These are phyloP conservation scores for Apiospora phragmitis DNA, from an alignment of 2,329 filamentous ascomycete genomes.

Conservation along the genomic window DNA sequence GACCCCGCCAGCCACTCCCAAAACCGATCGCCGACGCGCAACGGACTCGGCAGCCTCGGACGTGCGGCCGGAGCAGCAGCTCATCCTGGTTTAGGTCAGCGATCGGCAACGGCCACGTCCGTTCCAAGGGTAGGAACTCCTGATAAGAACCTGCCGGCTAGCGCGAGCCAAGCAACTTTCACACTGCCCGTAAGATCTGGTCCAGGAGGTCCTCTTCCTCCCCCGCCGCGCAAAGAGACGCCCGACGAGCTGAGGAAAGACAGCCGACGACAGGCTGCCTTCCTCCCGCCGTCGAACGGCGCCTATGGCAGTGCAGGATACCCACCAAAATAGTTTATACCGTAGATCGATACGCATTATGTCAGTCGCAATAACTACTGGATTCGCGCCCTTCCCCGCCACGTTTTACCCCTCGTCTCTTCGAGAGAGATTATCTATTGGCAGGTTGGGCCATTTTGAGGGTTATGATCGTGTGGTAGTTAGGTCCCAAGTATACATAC, in stretches of 20 bases:
- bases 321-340: constrained; percentile 27
- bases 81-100: constrained; percentile 55
- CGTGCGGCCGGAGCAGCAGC: constrained; percentile 43
- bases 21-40: constrained; percentile 54
- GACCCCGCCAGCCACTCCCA: constrained; percentile 42
- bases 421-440: not conserved
- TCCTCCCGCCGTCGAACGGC: constrained; percentile 48
- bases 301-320: constrained; percentile 35
- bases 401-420: not conserved
- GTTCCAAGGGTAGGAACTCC: constrained; percentile 48
- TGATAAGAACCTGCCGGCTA: constrained; percentile 36
- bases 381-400: not conserved
- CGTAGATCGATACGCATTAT: not conserved
- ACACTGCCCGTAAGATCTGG: constrained; percentile 65
- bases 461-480: not conserved
- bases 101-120: constrained; percentile 53
- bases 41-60: constrained; percentile 47
- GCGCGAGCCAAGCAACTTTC: constrained; percentile 53
- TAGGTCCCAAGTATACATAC: not conserved
- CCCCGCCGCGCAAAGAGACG: constrained; percentile 60
- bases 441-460: not conserved
- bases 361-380: not conserved
- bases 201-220: constrained; percentile 57
- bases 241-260: constrained; percentile 55
- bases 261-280: constrained; percentile 53